Evolutionary conservation across 1,139 yeast species (phyloP), one percentile per base, ranked within the genome.

Genomic region (Magnusiomyces fungicola): DNA sequence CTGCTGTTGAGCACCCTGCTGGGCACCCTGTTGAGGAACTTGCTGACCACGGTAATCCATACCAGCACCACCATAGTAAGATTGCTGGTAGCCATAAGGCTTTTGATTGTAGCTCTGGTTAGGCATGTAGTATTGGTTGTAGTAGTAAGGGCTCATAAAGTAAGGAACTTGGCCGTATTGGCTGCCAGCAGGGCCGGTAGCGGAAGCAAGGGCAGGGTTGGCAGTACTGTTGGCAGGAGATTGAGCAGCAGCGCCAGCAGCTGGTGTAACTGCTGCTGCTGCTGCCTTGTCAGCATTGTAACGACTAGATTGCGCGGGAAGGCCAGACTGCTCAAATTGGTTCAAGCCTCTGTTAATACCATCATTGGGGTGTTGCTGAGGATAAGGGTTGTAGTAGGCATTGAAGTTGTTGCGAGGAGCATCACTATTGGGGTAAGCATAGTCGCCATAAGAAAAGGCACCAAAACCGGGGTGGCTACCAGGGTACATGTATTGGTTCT

Each of bases 401-500:
- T 52, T 52, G 41, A 49, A 55, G 37, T 53, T 32, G 33, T 43
- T 46, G 39, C 56, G 55, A 21, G 48, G 53, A 30, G 53, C 52
- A 38, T 50, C 53, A 45, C 51, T 50, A 25, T 47, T 45, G 18
- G 54, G 52, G 45, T 54, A 57, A 14, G 49, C 54, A 29, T 49
- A 53, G 46, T 51, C 50, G 41, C 51, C 50, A 27, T 44, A 47
- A 45, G 45, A 52, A 36, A 46, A 55, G 5, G 50, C 50, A 41
- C 47, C 51, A 53, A 50, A 55, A n/a, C 52, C 50, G 27, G 61
- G 59, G 51, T 58, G 61, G 38, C 53, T 46, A 22, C 58, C 59
- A 32, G 61, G 61, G 46, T 59, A 61, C 48, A 55, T 56, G 49
- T 58, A 60, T 30, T 57, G 60, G 45, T 51, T 58, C 50, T 57